Percentiles rank a stretch among this genome's conserved stretches.
Conservation (phyloP, 2,329 filamentous ascomycete species). For the Periconia sp. region DNA sequence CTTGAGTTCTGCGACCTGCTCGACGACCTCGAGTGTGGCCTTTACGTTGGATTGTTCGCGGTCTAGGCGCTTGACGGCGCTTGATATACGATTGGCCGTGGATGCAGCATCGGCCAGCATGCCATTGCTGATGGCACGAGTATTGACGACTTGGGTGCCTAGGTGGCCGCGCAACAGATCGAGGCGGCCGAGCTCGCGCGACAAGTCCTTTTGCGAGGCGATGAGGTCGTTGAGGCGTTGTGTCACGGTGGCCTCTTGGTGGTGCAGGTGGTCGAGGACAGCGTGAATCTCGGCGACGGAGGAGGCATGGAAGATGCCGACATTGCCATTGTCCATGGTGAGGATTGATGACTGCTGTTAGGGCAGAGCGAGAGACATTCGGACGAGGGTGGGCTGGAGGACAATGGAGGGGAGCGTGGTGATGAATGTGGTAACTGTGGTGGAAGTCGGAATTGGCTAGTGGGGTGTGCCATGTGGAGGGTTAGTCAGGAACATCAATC, state of each 20-base stretch:
- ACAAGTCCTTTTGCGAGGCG: constrained; percentile 81
- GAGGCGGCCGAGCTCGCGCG: constrained; percentile 81
- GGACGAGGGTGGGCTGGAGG: not conserved
- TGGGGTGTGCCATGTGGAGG: not conserved
- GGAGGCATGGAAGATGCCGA: constrained; percentile 62
- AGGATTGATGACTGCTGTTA: not conserved
- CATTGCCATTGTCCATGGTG: constrained; percentile 26
- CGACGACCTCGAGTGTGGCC: constrained; percentile 85
- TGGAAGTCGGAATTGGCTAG: not conserved
- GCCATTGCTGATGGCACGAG: constrained; percentile 80
- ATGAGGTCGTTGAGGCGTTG: constrained; percentile 74
- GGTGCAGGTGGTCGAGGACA: constrained; percentile 73
- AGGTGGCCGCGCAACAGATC: constrained; percentile 88
- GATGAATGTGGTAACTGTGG: not conserved
- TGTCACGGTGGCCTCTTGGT: constrained; percentile 74
- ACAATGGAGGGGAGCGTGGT: not conserved
- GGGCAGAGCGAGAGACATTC: not conserved
- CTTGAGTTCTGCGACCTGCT: constrained; percentile 96
- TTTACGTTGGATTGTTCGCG: constrained; percentile 90
- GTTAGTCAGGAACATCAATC: not conserved
- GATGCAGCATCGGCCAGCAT: constrained; percentile 86
- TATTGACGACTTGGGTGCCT: constrained; percentile 81
- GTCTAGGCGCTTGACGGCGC: constrained; percentile 84
- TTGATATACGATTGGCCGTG: constrained; percentile 82
- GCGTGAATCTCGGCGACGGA: constrained; percentile 78